Conservation (phyloP, 2,329 filamentous ascomycete genomes). For the Cephalotrichum gorgonifer region DNA sequence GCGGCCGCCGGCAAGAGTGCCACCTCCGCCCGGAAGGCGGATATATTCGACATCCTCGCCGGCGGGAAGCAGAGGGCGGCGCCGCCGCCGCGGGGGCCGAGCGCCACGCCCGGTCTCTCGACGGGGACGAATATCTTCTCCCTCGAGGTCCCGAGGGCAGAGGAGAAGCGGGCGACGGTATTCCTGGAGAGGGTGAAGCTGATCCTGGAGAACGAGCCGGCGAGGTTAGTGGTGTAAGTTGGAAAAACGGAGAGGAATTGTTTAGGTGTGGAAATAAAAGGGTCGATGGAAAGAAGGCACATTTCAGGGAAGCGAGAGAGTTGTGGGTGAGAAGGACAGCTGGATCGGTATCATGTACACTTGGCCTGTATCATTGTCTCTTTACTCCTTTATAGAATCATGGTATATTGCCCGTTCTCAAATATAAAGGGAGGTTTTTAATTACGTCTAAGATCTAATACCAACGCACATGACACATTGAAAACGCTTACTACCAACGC, state of each 20-base stretch:
- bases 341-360: background rate
- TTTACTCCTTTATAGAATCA: background rate
- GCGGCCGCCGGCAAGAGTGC: conserved; percentile 19
- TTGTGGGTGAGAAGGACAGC: background rate
- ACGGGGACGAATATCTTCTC: conserved; percentile 68
- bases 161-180: conserved; percentile 69
- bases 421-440: background rate
- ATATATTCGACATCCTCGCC: conserved; percentile 76
- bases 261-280: background rate
- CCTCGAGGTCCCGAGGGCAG: conserved; percentile 65
- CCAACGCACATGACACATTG: no score
- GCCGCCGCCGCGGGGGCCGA: conserved; percentile 13
- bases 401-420: background rate
- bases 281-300: background rate
- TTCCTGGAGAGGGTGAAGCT: conserved; percentile 83
- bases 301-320: background rate
- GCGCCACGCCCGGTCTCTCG: conserved; percentile 33
- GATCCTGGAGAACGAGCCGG: conserved; percentile 72
- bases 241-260: no score
- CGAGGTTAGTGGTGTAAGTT: conserved; percentile 57
- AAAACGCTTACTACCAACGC: no score
- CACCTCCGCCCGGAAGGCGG: conserved; percentile 28
- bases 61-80: conserved; percentile 19
- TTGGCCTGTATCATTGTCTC: background rate
- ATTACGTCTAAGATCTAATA: no score